Percentiles rank a stretch among this genome's conserved stretches.
phyloP scores from a whole-genome alignment of 2,329 filamentous ascomycete genomes.

The Emericellopsis atlantica region DNA sequence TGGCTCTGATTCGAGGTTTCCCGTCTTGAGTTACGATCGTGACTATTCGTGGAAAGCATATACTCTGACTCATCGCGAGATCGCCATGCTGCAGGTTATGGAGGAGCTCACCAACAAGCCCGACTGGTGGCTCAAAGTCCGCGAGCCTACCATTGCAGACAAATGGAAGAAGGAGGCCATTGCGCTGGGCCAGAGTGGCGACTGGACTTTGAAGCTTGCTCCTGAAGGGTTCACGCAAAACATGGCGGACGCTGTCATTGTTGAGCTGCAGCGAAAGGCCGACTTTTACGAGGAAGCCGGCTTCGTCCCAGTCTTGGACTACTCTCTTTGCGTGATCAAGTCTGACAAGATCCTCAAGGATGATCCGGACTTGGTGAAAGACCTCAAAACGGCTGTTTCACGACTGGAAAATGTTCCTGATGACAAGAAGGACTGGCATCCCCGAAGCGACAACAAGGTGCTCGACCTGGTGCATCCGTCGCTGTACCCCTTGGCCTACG shows the following conservation, averaged over 20 bases:
- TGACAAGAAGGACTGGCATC: constrained; percentile 45
- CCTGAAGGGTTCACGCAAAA: constrained; percentile 13
- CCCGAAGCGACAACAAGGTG: constrained; percentile 40
- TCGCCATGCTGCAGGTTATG: constrained; percentile 18
- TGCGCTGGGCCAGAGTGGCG: not conserved
- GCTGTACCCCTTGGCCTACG: constrained; percentile 46
- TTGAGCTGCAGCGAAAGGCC: constrained; percentile 19
- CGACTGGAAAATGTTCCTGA: constrained; percentile 38
- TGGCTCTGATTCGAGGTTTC: not conserved
- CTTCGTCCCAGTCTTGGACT: constrained; percentile 19
- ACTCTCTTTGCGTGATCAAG: constrained; percentile 17
- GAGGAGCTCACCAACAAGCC: constrained; percentile 20
- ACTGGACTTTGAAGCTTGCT: constrained; percentile 12
- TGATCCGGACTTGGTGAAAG: constrained; percentile 10
- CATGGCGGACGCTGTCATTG: constrained; percentile 18
- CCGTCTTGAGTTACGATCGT: not conserved
- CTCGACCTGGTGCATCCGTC: constrained; percentile 53
- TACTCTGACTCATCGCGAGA: constrained; percentile 9
- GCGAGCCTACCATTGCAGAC: constrained; percentile 9
- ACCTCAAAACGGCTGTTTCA: constrained; percentile 28
- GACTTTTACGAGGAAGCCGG: constrained; percentile 17
- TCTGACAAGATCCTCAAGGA: constrained; percentile 13
- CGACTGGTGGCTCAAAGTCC: constrained; percentile 20
- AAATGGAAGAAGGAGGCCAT: constrained; percentile 17
- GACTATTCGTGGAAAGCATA: not conserved